Base-by-base conservation (phyloP, 352 stramenopile species). In the Detonula confervacea region DNA sequence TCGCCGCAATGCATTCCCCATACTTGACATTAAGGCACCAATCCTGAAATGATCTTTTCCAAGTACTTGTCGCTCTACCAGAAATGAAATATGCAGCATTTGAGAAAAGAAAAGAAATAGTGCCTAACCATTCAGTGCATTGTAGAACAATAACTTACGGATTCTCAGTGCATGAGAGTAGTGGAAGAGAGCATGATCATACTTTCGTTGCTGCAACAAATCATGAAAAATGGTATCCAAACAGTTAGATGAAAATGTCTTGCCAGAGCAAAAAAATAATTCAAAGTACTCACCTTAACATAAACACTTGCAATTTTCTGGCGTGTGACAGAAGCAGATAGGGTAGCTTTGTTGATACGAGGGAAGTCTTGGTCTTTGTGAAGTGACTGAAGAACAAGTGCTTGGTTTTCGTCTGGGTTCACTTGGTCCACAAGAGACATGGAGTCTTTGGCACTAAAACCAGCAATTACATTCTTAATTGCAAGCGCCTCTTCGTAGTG, bases 401-500 rank as follows among this genome's bases (percentile, higher is more conserved):
- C 65, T 20, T 64, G 54, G 67, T 69, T 81, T 49, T 73, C 66
- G 29, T 77, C 74, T 56, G 61, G 56, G 63, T 78, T 64, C 0
- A 55, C 30, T 52, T 66, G 62, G 16, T 74, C 44, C 18, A 74
- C 42, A 49, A 75, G 37, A 16, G 44, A 67, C 12, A 35, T 67
- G 25, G 67, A 76, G 25, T 73, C 69, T 35, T 46, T 46, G 27
- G 56, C 12, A 18, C 39, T 56, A 56, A 79, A 82, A 6, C 78
- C 78, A 44, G 78, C 66, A 46, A 86, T 70, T 1, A 62, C 78
- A 56, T 86, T 86, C 52, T 86, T 86, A 47, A 86, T 81, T 22
- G 68, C 35, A 18, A 86, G 63, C 5, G 78, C 78, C 59, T 86
- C 78, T 70, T 86, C 72, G 11, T 86, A 86, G 54, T 86, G 78